Base-by-base conservation (phyloP, 352 stramenopile species). In the Pseudoperonospora humuli region DNA sequence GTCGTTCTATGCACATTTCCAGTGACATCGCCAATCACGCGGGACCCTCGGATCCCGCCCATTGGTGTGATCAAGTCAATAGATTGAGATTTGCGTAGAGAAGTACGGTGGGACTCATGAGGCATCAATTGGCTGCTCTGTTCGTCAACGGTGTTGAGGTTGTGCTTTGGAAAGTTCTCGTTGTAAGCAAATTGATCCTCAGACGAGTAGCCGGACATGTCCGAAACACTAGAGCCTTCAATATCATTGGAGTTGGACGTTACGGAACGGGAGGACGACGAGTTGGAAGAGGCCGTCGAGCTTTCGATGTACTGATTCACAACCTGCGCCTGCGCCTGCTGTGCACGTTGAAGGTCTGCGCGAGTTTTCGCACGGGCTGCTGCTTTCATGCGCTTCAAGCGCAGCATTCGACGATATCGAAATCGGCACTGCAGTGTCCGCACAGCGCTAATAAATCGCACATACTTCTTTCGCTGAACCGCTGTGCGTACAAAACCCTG, bases 181-280 rank as follows among this genome's bases (percentile, higher is more conserved):
- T 68, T 75, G 43, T 75, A 79, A 8, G 70, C 43, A 50, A 75
- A 81, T 6, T 67, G 48, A 39, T 87, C 72, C n/a, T 85, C 72
- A 29, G 72, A 56, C 7, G 49, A 86, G 39, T 80, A 74, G 9
- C 66, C 64, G 9, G 75, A 85, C 5, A 61, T 59, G 42, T 77
- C 64, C 11, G 54, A 69, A 17, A 61, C 50, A 7, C 49, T 55
- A 14, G 63, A 73, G 24, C 72, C 74, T 57, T 87, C 78, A 13
- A 86, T 70, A 36, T 88, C 78, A 40, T 91, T 86, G 5, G 75
- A 86, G 45, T 83, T 82, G 7, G 74, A 87, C 0, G 67, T 74
- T 34, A 86, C 34, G 0, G 74, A 86, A 3, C 41, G 50, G 25
- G 42, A 45, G 8, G 64, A 70, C 10, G 77, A 89, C 17, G 64